Base-by-base conservation (phyloP, 306 rosid genomes). In the Leucaena leucocephala region DNA sequence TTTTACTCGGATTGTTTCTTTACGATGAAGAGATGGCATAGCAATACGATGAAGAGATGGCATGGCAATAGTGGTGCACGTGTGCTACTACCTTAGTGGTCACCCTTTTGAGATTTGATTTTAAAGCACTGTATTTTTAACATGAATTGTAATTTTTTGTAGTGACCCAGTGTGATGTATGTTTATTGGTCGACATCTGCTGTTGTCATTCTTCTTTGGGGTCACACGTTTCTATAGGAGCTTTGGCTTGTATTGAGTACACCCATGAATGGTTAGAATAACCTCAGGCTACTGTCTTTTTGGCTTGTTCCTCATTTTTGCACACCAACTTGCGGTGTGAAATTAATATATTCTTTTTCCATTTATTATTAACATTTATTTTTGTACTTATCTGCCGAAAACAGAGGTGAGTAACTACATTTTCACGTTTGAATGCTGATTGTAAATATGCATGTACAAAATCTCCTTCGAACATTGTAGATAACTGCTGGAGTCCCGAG, bases 111-210 rank as follows among this genome's bases (percentile, higher is more conserved):
- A 82, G 71, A 67, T 84, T 79, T 67, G 84, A 82, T 72, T 82
- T 79, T 82, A 82, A 80, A 84, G 84, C 55, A 74, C 75, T 77
- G 84, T 79, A 77, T 81, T 85, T 74, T 64, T 46, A 69, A 83
- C 77, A 63, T 42, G 66, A 64, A 82, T 66, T 78, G 82, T 80
- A 85, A 82, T 82, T 54, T 85, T 82, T 82, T 84, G 80, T 74
- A 68, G 78, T 74, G 87, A 78, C 85, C 90, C 83, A 17, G 58
- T 84, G 76, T 84, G 81, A 77, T 78, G 86, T 82, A 85, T 82
- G 83, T 79, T 83, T 79, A 54, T 68, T 81, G 66, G 58, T 86
- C 65, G 59, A 85, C 71, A 77, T 80, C 40, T 69, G 81, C 81
- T 66, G 13, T 73, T 77, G 50, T 80, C 77, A 79, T 84, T 85